Evolutionary conservation across 345 rosid species (phyloP), one percentile per base, ranked within the genome.

Genomic region (Viola odorata): DNA sequence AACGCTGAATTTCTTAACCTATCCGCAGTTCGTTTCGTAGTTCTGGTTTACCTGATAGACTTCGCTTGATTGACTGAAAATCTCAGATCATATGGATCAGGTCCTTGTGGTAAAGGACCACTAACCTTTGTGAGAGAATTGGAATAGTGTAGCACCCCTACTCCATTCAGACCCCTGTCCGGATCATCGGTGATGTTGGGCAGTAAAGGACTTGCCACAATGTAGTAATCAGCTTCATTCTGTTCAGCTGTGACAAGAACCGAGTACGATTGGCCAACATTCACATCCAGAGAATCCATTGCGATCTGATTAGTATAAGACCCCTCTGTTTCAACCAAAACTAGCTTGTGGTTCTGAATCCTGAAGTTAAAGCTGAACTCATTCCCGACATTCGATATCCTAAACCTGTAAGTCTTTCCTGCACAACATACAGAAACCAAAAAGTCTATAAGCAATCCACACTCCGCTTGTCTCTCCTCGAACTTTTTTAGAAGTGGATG

Each of bases 371-470:
- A 74, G 69, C 86, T 78, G 70, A 73, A 65, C 39, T 69, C 61
- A 36, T 70, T 76, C 57, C 89, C 85, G 61, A 86, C 89, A 49
- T 84, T 84, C 37, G 84, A 84, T 76, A 80, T 72, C 59, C 85
- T 82, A 14, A 86, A 60, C 50, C 86, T 67, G 50, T 80, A 83
- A 6, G 80, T 78, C 44, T 76, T 82, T 3, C 82, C 88, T 81
- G 58, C 53, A 55, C 9, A 58, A 81, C 78, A 8, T 86, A 88
- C 0, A 81, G 75, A 11, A 10, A 53, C 3, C 41, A 37, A 3
- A 8, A 53, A 16, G 32, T 23, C 32, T 23, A 23, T 23, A 4
- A 53, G 7, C 37, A 17, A 4, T 23, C 12, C 38, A 9, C 37
- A 10, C 57, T 32, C 32, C 32, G 32, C 32, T 23, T 53, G 6